Evolutionary conservation across 495 filamentous ascomycete genomes (phyloP).

Genomic region (Penicillium silybi): DNA sequence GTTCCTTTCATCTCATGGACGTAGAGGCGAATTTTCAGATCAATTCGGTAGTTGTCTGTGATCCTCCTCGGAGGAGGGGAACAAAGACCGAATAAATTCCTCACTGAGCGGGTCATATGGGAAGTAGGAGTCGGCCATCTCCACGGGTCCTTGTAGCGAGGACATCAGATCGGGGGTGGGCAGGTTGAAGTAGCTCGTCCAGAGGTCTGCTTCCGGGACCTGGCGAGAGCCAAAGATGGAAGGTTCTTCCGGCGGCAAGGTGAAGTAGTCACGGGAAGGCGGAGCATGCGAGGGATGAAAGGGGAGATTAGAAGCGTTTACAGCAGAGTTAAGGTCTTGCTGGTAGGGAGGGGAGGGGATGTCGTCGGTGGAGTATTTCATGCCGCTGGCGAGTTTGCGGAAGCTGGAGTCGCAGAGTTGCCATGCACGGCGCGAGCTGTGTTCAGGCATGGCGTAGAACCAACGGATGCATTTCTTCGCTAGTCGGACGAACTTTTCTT

Average conservation of each 20-base stretch:
- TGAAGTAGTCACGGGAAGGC: conserved; percentile 11
- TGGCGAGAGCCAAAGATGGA: conserved; percentile 7
- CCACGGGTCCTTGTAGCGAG: not conserved
- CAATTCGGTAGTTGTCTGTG: conserved; percentile 1
- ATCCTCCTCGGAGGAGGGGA: conserved; percentile 24
- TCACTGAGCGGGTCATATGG: conserved; percentile 43
- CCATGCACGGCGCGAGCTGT: conserved; percentile 52
- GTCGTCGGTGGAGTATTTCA: conserved; percentile 36
- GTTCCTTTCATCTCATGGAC: not conserved
- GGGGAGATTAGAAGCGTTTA: not conserved
- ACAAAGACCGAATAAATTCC: conserved; percentile 45
- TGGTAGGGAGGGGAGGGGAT: conserved; percentile 24
- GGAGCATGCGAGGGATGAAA: not conserved
- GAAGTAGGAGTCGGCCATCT: conserved; percentile 31
- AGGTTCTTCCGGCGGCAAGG: conserved; percentile 8
- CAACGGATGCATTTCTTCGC: conserved; percentile 52
- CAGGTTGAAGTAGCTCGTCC: conserved; percentile 17
- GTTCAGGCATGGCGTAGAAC: conserved; percentile 46
- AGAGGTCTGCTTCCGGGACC: conserved; percentile 7
- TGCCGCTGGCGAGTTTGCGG: conserved; percentile 22
- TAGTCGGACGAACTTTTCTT: conserved; percentile 38
- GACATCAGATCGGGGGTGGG: conserved; percentile 11
- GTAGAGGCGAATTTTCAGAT: not conserved
- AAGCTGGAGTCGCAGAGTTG: conserved; percentile 26
- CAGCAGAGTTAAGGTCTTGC: not conserved